Evolutionary conservation across 306 rosid species (phyloP), one percentile per base, ranked within the genome.

Genomic region (Trichosanthes cucumerina): DNA sequence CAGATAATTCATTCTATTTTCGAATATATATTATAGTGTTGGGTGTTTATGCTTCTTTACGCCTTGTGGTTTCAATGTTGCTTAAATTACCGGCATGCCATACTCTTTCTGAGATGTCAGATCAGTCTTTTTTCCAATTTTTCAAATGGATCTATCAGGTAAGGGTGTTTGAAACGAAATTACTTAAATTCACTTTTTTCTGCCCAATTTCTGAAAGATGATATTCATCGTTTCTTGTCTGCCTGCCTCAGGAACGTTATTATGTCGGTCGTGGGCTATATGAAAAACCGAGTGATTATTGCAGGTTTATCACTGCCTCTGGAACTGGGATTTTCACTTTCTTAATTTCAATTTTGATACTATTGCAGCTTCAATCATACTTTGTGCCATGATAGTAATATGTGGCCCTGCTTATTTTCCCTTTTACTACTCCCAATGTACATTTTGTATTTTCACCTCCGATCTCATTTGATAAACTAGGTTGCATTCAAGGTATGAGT

Each of bases 121-220:
- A 95, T 85, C 97, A 92, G 68, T 80, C 97, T 36, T 92, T 95
- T 81, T 95, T 95, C 86, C 98, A 92, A 74, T 95, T 95, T 87
- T 95, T 95, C 72, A 95, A 95, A 88, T 95, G 98, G 98, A 95
- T 92, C 82, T 95, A 91, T 87, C 91, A 92, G 91, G 98, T 86
- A 82, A 74, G 83, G 60, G 58, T 80, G 58, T 52, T 12, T 75
- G 26, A 33, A 31, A 31, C 41, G 26, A 19, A 56, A 19, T 43
- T 28, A 23, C 19, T 44, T 13, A 28, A 31, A 31, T 65, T 36
- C 50, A 36, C 58, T 50, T 4, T 12, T 49, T 7, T 63, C 23
- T 79, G 43, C 13, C 21, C 18, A 4, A 58, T 31, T 41, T 77
- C 41, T 59, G 49, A 59, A 77, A 58, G 54, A 41, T 56, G 52